Base-by-base conservation (phyloP, 2,329 filamentous ascomycete species). In the Aspergillaceae sp. region DNA sequence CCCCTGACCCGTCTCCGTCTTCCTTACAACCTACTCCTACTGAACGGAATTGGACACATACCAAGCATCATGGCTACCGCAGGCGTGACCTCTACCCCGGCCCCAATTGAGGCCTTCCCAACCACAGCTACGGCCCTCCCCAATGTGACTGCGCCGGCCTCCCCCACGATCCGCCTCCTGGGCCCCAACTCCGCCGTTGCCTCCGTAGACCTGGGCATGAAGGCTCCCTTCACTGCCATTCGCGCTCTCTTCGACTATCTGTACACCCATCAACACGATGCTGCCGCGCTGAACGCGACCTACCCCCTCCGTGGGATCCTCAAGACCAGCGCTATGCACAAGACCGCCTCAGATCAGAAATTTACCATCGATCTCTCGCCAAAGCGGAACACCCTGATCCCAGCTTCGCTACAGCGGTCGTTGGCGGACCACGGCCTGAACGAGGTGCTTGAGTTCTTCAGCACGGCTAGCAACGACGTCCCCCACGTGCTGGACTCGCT, bases 311-410 rank as follows among this genome's bases (percentile, higher is more conserved):
- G 41, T 9, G 35, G 41, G 7, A 42, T 47, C 30, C 26, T 47
- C 5, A 43, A 47, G 41, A 43, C 29, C 3, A 36, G 34, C 11
- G 41, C 41, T 28, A 35, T 40, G 19, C 41, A 35, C 10, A 47
- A 47, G 8, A 36, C 34, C 1, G 9, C 19, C 9, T 47, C 45
- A 7, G 41, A 47, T 29, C 45, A 47, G 35, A 47, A 47, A 28
- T 47, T 47, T 7, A 47, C 41, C 29, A 43, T 47, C n/a, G 35
- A 47, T n/a, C 45, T 47, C 28, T 47, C 45, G 7, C 45, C 35
- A 3, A 29, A 29, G 28, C 41, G 40, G 6, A 42, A 38, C 33
- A 29, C 40, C 8, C 7, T n/a, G 5, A 41, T 29, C n/a, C 40
- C 40, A 29, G 28, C 3, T 8, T 2, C 10, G 3, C 40, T 41